Conservation (phyloP, 257 asterid species). For the Ehretia macrophylla region DNA sequence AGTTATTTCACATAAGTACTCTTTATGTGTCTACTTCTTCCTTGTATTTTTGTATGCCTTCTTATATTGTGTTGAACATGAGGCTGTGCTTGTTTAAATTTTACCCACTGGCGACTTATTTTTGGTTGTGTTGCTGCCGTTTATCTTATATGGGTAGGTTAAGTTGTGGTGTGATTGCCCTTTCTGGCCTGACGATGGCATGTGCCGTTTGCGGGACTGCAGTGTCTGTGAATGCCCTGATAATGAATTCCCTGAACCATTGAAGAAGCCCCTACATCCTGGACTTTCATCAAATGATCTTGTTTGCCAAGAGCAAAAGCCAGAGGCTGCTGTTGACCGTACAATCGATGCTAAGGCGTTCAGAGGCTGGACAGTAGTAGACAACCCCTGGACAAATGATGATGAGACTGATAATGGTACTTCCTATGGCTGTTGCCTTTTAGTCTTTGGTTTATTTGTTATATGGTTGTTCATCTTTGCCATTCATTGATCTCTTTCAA, state of each 20-base stretch:
- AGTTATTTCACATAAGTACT: no score
- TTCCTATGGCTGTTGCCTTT: conserved; percentile 1
- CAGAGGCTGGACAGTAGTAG: conserved; percentile 58
- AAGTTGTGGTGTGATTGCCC: conserved; percentile 80
- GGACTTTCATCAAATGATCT: conserved; percentile 37
- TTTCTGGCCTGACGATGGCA: conserved; percentile 66
- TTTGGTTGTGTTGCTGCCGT: background rate
- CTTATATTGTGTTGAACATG: background rate
- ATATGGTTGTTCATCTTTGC: background rate
- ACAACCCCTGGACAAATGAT: conserved; percentile 69
- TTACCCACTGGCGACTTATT: background rate
- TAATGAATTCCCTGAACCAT: conserved; percentile 50
- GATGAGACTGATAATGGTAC: conserved; percentile 65
- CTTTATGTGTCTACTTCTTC: no score
- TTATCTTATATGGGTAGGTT: conserved; percentile 25
- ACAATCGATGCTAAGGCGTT: conserved; percentile 56
- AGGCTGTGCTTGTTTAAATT: background rate
- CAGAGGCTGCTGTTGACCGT: conserved; percentile 59
- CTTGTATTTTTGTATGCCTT: no score
- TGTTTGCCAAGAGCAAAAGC: conserved; percentile 51
- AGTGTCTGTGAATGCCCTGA: conserved; percentile 72
- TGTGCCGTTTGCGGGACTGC: conserved; percentile 58
- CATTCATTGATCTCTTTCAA: no score
- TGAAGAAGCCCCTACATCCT: conserved; percentile 29
- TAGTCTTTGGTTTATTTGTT: background rate